Base-by-base conservation (phyloP, 768 basidiomycete species). In the Coprinopsis strossmayeri region DNA sequence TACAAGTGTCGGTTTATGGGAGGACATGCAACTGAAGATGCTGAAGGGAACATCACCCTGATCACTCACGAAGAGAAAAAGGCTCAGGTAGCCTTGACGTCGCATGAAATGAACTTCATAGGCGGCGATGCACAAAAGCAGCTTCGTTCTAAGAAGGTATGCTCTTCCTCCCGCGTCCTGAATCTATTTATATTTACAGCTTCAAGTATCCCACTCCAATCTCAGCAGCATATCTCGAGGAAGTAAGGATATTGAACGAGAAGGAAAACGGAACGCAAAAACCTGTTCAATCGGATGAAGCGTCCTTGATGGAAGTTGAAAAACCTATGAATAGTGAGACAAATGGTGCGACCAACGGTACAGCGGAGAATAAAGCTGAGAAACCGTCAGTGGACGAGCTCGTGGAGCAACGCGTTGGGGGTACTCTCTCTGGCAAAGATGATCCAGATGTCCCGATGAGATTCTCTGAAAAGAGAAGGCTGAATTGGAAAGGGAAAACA, bases 1-100 rank as follows among this genome's bases (percentile, higher is more conserved):
- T 83, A 88, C 64, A 91, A 92, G 63, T 99, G 96, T 62, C 81
- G 96, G 1, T 96, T 87, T 65, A 76, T 96, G 3, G 84, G 86
- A 11, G 83, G 78, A 2, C 95, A 99, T 63, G 67, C 85, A 10
- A 65, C 60, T 15, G 65, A 67, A 28, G 69, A 74, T 26, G 72
- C 71, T 13, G 65, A 69, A 12, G 81, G 78, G 1, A 53, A 64
- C 1, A 55, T 78, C 13, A 62, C 63, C 21, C 59, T 85, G 1
- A 51, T 74, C 0, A 66, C 67, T 4, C 80, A 91, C 56, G 77
- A 79, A 50, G 78, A 81, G 32, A 83, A 76, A 61, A 77, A 77
- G 58, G 76, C 73, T 17, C 66, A 56, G 25, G 56, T 69, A 0
- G 76, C 74, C 10, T 53, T 72, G 2, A 64, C 74, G 0, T 67